A percentile compares a stretch with the other conserved stretches of the same genome.
phyloP scores from a whole-genome alignment of 2,329 filamentous ascomycete genomes.

The Claviceps paspali region DNA sequence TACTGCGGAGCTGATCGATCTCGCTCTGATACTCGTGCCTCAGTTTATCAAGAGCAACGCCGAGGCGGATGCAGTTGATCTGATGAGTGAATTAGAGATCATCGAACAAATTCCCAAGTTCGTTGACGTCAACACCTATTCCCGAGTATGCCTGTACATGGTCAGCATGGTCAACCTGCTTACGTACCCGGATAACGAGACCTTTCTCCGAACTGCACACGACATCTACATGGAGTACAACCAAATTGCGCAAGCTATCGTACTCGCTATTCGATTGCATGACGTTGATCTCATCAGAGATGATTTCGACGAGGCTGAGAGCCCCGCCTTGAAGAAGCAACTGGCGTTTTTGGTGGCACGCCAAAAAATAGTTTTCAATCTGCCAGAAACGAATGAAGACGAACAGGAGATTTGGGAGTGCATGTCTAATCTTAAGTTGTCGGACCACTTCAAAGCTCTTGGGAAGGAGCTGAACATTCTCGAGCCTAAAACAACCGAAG shows the following conservation, averaged over 20 bases:
- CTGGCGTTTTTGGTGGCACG: conserved; percentile 85
- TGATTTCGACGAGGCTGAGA: conserved; percentile 67
- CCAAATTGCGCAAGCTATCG: conserved; percentile 83
- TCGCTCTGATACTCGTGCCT: conserved; percentile 73
- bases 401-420: conserved; percentile 66
- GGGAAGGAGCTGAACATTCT: conserved; percentile 94
- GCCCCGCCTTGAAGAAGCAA: conserved; percentile 77
- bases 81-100: conserved; percentile 94
- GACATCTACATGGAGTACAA: conserved; percentile 88
- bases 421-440: conserved; percentile 71
- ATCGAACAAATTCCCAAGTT: conserved; percentile 83
- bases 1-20: conserved; percentile 68
- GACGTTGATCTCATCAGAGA: conserved; percentile 67
- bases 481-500: conserved; percentile 91
- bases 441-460: conserved; percentile 84
- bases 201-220: conserved; percentile 85
- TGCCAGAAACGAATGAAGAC: conserved; percentile 50
- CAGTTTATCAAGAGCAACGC: conserved; percentile 96
- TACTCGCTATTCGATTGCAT: conserved; percentile 85
- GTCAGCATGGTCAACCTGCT: conserved; percentile 97
- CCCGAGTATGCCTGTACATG: conserved; percentile 92
- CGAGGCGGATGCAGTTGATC: conserved; percentile 91
- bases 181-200: conserved; percentile 93
- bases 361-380: conserved; percentile 73
- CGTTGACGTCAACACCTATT: conserved; percentile 86